phyloP scores from a whole-genome alignment of 345 rosid species.

The Acer yangbiense region DNA sequence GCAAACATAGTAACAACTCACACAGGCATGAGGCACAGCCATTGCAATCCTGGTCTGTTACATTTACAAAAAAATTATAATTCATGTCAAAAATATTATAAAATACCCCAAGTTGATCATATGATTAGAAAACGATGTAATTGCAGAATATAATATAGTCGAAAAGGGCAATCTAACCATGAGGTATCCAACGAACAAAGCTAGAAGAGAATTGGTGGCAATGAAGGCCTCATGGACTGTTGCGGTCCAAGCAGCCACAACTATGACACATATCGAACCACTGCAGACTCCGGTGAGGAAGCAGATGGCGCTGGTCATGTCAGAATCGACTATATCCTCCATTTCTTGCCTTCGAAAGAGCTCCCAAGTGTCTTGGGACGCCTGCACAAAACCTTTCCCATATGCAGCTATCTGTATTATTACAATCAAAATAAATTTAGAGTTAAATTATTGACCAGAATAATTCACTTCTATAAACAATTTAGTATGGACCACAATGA shows the following conservation, averaged over 20 bases:
- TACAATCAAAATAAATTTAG: background rate
- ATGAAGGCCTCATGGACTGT: slow-evolving; percentile 65
- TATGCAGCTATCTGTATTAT: slow-evolving; percentile 76
- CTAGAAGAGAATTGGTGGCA: slow-evolving; percentile 74
- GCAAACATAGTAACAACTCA: slow-evolving; percentile 92
- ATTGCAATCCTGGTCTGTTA: slow-evolving; percentile 89
- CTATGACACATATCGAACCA: slow-evolving; percentile 83
- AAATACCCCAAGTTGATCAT: slow-evolving; percentile 21
- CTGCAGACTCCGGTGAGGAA: slow-evolving; percentile 95
- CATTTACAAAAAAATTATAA: slow-evolving; percentile 9
- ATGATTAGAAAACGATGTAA: background rate
- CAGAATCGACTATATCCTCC: slow-evolving; percentile 70
- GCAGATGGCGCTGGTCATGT: slow-evolving; percentile 89
- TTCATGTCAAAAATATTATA: background rate
- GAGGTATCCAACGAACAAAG: slow-evolving; percentile 84
- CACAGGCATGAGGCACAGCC: slow-evolving; percentile 97
- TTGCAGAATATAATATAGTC: slow-evolving; percentile 2
- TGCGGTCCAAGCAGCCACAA: slow-evolving; percentile 83
- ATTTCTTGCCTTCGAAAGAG: slow-evolving; percentile 62
- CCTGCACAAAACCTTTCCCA: slow-evolving; percentile 91
- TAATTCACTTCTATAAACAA: background rate
- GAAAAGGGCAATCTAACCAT: slow-evolving; percentile 56
- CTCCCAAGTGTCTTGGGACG: slow-evolving; percentile 91
- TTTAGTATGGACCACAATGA: background rate
- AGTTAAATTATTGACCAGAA: background rate